phyloP scores from a whole-genome alignment of 805 yeast genomes.

The Isabelozyma heimii region DNA sequence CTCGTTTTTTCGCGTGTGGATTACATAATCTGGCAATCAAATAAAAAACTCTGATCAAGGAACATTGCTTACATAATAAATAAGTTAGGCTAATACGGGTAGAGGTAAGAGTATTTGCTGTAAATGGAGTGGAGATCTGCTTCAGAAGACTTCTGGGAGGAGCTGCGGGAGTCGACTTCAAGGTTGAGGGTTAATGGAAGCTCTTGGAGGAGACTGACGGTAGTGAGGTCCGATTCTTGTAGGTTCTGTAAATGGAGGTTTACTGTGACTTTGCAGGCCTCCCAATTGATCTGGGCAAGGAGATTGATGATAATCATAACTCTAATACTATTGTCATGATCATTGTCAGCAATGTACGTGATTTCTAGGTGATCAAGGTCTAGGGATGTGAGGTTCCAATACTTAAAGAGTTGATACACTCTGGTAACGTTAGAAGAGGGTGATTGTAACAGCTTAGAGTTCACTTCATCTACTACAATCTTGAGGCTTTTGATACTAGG shows the following conservation, averaged over 20 bases:
- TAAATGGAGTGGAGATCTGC: not conserved
- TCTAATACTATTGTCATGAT: not conserved
- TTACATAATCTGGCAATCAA: not conserved
- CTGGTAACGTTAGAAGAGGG: not conserved
- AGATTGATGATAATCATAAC: slow-evolving; percentile 1
- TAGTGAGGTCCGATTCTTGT: not conserved
- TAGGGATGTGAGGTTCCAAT: not conserved
- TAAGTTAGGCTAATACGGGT: not conserved
- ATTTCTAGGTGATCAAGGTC: not conserved
- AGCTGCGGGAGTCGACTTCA: not conserved
- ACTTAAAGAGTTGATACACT: not conserved
- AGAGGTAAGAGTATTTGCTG: not conserved
- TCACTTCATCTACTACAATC: not conserved
- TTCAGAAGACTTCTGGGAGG: not conserved
- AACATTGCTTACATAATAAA: not conserved
- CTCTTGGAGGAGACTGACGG: not conserved
- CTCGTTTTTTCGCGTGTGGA: not conserved
- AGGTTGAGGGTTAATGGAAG: not conserved
- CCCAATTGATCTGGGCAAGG: slow-evolving; percentile 1
- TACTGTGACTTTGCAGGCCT: not conserved
- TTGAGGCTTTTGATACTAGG: not conserved
- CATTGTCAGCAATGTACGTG: not conserved
- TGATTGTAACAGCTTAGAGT: not conserved
- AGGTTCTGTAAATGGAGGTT: not conserved
- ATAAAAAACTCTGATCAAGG: not conserved